A percentile compares a stretch with the other conserved stretches of the same genome.
These are phyloP conservation scores for Retiboletus flavoniger DNA, from an alignment of 1,284 basidiomycete species.

Conservation along the genomic window DNA sequence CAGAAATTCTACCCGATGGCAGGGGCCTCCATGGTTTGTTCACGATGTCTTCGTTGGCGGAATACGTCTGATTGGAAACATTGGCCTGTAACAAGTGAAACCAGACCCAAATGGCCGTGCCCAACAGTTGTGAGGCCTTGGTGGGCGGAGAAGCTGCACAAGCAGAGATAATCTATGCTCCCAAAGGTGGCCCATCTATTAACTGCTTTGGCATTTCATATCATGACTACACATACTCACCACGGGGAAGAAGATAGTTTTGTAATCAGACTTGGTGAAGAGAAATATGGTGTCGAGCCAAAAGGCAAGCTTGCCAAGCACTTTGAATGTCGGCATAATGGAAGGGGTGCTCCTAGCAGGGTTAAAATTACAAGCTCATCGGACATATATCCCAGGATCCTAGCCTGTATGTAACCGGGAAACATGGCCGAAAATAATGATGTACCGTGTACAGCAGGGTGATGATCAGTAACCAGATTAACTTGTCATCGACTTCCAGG, in stretches of 20 bases:
- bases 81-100: constrained; percentile 41
- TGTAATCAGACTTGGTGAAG: constrained; percentile 40
- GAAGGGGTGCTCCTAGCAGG: not conserved
- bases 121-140: constrained; percentile 8
- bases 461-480: not conserved
- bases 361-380: not conserved
- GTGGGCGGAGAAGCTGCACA: constrained; percentile 31
- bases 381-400: not conserved
- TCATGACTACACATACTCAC: constrained; percentile 22
- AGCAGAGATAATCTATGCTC: constrained; percentile 36
- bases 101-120: constrained; percentile 43
- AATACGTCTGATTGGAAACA: constrained; percentile 42
- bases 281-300: constrained; percentile 22
- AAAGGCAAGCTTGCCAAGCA: constrained; percentile 2
- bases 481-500: not conserved
- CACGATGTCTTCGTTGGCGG: constrained; percentile 32
- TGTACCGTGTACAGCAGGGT: not conserved
- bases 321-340: constrained; percentile 1
- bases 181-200: not conserved
- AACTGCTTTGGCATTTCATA: not conserved
- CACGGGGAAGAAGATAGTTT: constrained; percentile 39
- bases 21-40: constrained; percentile 41
- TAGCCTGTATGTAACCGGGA: not conserved
- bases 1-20: constrained; percentile 33
- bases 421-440: not conserved